Conservation (phyloP, 78 protist genomes). For the Fonticula alba region DNA sequence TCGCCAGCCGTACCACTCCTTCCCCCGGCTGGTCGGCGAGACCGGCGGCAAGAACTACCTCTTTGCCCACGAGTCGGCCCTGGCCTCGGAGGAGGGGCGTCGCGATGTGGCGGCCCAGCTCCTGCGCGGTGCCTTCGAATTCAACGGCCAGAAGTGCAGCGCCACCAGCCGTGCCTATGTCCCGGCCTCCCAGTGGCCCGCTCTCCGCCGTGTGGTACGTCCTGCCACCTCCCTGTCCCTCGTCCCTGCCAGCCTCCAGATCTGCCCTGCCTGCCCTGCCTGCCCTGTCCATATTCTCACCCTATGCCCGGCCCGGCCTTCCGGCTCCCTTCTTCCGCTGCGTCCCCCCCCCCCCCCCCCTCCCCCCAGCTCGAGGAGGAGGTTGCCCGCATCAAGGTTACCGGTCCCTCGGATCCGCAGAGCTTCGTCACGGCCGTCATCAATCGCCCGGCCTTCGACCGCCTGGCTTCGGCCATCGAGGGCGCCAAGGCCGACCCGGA, state of each 20-base stretch:
- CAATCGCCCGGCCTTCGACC: constrained; percentile 45
- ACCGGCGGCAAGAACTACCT: constrained; percentile 93
- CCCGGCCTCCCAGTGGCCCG: constrained; percentile 52
- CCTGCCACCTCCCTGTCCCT: too few relatives aligned
- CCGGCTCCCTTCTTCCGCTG: too few relatives aligned
- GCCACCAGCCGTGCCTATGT: constrained; percentile 71
- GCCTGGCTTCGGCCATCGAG: constrained; percentile 21
- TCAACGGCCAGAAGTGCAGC: constrained; percentile 85
- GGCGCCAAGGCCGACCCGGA: constrained; percentile 38
- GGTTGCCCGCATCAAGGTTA: constrained; percentile 32
- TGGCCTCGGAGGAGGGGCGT: background rate
- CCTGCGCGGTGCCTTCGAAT: constrained; percentile 72
- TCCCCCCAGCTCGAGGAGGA: constrained; percentile 2
- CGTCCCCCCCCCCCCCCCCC: too few relatives aligned
- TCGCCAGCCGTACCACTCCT: constrained; percentile 50
- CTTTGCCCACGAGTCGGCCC: constrained; percentile 44
- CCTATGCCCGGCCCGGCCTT: too few relatives aligned
- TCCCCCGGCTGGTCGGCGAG: constrained; percentile 83
- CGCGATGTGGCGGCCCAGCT: constrained; percentile 1
- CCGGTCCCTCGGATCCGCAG: constrained; percentile 45
- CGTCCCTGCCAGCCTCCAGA: too few relatives aligned
- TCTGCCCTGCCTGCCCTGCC: too few relatives aligned
- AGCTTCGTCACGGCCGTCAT: constrained; percentile 69
- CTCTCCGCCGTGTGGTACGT: too few relatives aligned
- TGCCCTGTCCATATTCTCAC: too few relatives aligned